Percentiles rank a stretch among this genome's conserved stretches.
phyloP scores from a whole-genome alignment of 1,139 yeast genomes.

The Wickerhamiella infanticola region DNA sequence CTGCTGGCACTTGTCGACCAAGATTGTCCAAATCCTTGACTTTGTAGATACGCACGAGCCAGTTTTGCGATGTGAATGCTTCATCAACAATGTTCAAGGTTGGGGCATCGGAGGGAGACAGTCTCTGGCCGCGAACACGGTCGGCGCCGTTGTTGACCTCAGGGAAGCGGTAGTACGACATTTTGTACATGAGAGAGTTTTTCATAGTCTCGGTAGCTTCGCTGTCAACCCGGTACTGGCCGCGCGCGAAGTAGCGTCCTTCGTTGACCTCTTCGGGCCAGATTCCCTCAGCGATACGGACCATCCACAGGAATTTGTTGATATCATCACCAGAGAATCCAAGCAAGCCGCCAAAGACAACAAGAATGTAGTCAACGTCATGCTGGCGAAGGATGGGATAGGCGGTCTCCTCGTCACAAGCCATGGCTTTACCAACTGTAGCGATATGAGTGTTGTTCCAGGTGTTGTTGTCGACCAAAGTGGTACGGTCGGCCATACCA shows the following conservation, averaged over 20 bases:
- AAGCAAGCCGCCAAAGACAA: slow-evolving; percentile 85
- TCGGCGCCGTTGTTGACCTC: slow-evolving; percentile 64
- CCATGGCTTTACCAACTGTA: slow-evolving; percentile 98
- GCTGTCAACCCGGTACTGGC: slow-evolving; percentile 79
- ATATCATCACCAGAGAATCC: slow-evolving; percentile 96
- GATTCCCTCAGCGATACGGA: slow-evolving; percentile 94
- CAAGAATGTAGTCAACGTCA: slow-evolving; percentile 88
- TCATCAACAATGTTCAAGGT: slow-evolving; percentile 72
- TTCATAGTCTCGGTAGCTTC: slow-evolving; percentile 74
- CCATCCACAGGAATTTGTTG: slow-evolving; percentile 98
- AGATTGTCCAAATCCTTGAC: slow-evolving; percentile 78
- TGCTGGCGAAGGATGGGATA: slow-evolving; percentile 78
- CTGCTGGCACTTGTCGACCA: slow-evolving; percentile 44
- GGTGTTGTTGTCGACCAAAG: slow-evolving; percentile 95
- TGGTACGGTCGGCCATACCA: slow-evolving; percentile 99
- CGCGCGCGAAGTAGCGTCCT: slow-evolving; percentile 70
- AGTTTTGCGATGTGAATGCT: slow-evolving; percentile 88
- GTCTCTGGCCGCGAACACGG: slow-evolving; percentile 74
- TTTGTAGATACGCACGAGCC: slow-evolving; percentile 91
- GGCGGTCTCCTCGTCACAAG: slow-evolving; percentile 73
- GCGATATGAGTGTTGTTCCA: slow-evolving; percentile 99
- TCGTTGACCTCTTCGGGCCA: slow-evolving; percentile 97
- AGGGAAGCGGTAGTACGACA: slow-evolving; percentile 79
- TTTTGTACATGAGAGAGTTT: slow-evolving; percentile 83
- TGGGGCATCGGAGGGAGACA: slow-evolving; percentile 40